These are phyloP conservation scores for Nakazawaea ernobii DNA, from an alignment of 805 yeast genomes.

Conservation along the genomic window DNA sequence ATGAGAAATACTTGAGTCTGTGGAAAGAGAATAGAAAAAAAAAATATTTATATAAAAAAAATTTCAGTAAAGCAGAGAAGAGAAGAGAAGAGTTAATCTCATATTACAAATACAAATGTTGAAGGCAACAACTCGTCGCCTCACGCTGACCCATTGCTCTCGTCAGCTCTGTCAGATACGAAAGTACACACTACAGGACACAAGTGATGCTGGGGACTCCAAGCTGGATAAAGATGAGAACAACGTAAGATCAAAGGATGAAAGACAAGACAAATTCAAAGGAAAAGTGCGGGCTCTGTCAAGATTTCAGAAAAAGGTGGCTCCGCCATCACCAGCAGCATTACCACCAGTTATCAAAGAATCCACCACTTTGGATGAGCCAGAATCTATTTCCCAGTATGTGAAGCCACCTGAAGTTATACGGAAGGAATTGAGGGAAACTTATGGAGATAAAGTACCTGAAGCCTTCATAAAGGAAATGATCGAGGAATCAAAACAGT, in stretches of 20 bases:
- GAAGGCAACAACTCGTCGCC: neutral
- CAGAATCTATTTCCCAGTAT: neutral
- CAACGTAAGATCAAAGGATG: neutral
- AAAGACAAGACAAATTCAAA: conserved; percentile 16
- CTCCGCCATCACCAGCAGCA: no score
- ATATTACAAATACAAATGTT: neutral
- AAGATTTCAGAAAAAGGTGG: neutral
- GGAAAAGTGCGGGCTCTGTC: conserved; percentile 2
- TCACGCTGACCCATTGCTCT: neutral
- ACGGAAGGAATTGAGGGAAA: conserved; percentile 7
- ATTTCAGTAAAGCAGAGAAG: neutral
- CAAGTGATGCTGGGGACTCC: neutral
- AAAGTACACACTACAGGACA: no score
- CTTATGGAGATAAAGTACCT: conserved; percentile 8
- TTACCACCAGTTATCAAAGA: neutral
- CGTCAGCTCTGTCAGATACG: neutral
- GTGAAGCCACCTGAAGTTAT: conserved; percentile 13
- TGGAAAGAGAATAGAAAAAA: neutral
- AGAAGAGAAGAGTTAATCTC: neutral
- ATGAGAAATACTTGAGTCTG: no score
- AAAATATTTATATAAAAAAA: neutral
- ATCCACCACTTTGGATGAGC: neutral
- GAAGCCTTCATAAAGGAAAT: conserved; percentile 9
- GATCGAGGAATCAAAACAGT: conserved; percentile 8
- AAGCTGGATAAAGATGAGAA: no score